These are phyloP conservation scores for Artemisia argyi DNA, from an alignment of 129 eudicot genomes.

Conservation along the genomic window DNA sequence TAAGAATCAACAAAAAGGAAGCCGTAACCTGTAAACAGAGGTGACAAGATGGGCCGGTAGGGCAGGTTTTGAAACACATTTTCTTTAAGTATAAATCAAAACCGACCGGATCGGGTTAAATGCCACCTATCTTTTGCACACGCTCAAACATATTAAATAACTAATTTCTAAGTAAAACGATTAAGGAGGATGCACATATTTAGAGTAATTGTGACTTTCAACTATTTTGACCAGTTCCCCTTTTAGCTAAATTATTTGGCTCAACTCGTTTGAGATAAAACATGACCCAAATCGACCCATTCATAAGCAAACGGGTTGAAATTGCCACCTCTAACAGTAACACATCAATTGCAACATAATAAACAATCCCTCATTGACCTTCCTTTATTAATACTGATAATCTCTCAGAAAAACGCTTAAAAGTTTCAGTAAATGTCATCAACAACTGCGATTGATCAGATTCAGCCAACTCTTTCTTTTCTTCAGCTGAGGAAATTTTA, in stretches of 20 bases:
- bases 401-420: constrained; percentile 50
- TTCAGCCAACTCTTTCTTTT: constrained; percentile 35
- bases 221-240: neutral
- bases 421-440: constrained; percentile 51
- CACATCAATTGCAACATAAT: constrained; percentile 12
- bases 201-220: neutral
- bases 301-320: neutral
- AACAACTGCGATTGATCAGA: constrained; percentile 45
- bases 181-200: neutral
- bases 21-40: too few relatives aligned
- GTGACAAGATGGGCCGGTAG: neutral
- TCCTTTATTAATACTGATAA: constrained; percentile 44
- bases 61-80: too few relatives aligned
- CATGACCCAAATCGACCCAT: too few relatives aligned
- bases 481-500: constrained; percentile 31
- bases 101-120: too few relatives aligned
- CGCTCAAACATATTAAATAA: too few relatives aligned
- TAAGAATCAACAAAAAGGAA: constrained; percentile 5
- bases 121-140: too few relatives aligned
- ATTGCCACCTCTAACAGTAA: neutral
- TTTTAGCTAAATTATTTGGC: neutral
- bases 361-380: constrained; percentile 37
- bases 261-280: too few relatives aligned
- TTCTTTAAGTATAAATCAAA: too few relatives aligned
- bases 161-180: neutral